phyloP scores from a whole-genome alignment of 2,329 filamentous ascomycete genomes.

The Diplodia scrobiculata region DNA sequence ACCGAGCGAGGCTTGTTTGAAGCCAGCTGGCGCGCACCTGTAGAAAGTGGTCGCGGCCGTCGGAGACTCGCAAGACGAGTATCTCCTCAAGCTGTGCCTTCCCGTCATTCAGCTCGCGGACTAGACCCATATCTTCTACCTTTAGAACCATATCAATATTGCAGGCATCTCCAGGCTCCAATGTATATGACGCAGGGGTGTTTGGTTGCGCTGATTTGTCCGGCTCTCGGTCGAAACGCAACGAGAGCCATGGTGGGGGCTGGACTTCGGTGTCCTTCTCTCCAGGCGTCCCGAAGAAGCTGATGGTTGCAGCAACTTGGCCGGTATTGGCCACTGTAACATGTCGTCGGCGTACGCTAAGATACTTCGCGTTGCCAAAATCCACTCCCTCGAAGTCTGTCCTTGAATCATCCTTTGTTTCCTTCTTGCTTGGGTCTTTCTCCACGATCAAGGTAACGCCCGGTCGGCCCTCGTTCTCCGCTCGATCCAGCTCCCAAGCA shows the following conservation, averaged over 20 bases:
- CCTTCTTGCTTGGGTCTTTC: slow-evolving; percentile 31
- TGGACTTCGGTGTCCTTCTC: slow-evolving; percentile 50
- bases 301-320: slow-evolving; percentile 74
- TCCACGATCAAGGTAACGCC: slow-evolving; percentile 82
- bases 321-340: slow-evolving; percentile 93
- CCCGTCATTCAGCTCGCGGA: slow-evolving; percentile 71
- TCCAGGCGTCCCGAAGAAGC: slow-evolving; percentile 72
- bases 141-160: slow-evolving; percentile 68
- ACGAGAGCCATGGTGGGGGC: slow-evolving; percentile 68
- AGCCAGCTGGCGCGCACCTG: slow-evolving; percentile 77
- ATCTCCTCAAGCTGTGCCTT: slow-evolving; percentile 74
- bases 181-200: slow-evolving; percentile 57
- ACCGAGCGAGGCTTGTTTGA: slow-evolving; percentile 79
- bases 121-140: slow-evolving; percentile 64
- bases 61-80: slow-evolving; percentile 77
- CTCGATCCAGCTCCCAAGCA: slow-evolving; percentile 81
- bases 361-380: slow-evolving; percentile 74
- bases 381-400: slow-evolving; percentile 62
- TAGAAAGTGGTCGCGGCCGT: slow-evolving; percentile 89
- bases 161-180: slow-evolving; percentile 83
- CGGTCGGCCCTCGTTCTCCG: slow-evolving; percentile 87
- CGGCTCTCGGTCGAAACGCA: slow-evolving; percentile 62
- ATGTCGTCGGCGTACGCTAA: slow-evolving; percentile 64
- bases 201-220: slow-evolving; percentile 34
- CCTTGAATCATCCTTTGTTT: slow-evolving; percentile 45